Evolutionary conservation across 306 rosid genomes (phyloP).

Genomic region (Cucumis hystrix): DNA sequence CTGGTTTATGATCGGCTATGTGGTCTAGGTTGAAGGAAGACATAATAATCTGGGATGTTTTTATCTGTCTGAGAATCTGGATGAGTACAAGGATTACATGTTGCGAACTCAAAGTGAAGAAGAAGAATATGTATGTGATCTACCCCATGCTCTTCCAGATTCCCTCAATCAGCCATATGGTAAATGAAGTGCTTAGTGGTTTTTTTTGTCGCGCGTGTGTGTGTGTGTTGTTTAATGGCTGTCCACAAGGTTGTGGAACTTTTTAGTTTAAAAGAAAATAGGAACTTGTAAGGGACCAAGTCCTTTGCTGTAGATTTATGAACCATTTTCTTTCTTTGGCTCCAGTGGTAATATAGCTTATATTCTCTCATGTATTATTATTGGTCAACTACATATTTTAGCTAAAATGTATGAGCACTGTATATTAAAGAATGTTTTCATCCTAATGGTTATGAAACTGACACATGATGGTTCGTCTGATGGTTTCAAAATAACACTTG

Average conservation of each 20-base stretch:
- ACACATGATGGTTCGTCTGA: not conserved
- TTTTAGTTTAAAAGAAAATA: not conserved
- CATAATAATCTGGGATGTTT: constrained; percentile 59
- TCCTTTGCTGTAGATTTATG: not conserved
- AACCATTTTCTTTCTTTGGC: not conserved
- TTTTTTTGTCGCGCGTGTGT: too few species aligned
- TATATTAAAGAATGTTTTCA: not conserved
- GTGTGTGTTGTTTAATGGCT: not conserved
- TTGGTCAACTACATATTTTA: not conserved
- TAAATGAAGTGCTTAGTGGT: constrained; percentile 29
- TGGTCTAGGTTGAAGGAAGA: constrained; percentile 65
- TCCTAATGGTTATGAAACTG: not conserved
- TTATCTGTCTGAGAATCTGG: constrained; percentile 78
- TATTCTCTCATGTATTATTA: not conserved
- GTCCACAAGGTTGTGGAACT: not conserved
- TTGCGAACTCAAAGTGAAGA: constrained; percentile 30
- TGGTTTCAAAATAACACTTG: not conserved
- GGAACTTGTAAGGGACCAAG: not conserved
- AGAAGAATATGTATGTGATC: constrained; percentile 36
- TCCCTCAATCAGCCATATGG: constrained; percentile 39
- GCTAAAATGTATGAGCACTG: not conserved
- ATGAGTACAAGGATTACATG: constrained; percentile 37
- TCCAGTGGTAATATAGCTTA: not conserved
- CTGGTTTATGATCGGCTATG: constrained; percentile 3
- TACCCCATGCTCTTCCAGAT: constrained; percentile 52